Evolutionary conservation across 2,329 filamentous ascomycete genomes (phyloP), one percentile per base, ranked within the genome.

Genomic region (Alternaria conjuncta): DNA sequence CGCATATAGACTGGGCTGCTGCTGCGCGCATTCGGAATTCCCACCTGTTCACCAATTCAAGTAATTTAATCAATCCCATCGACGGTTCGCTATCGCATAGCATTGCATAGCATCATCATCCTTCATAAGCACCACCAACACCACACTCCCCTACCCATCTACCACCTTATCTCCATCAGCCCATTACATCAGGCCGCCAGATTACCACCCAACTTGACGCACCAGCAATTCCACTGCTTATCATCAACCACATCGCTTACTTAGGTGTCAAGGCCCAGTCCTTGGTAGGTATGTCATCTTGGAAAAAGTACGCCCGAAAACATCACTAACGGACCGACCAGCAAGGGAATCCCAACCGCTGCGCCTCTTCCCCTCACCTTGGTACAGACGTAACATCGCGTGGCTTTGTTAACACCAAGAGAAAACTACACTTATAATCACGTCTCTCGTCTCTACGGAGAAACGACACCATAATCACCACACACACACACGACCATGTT

Each of bases 401-500:
- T 53, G 49, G 49, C 49, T 53, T 25, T 36, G 30, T 41, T 41
- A 41, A 41, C n/a, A 18, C 36, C 30, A n/a, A 41, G 30, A 21
- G 20, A 23, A 25, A 13, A 5, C 12, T n/a, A 12, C 9, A 23
- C 28, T 36, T 53, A 32, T 32, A 36, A 41, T 25, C 20, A 8
- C n/a, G 13, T 36, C 20, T 23, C 12, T 23, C 32, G 5, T 23
- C 49, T 51, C 28, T 32, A 51, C 21, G 36, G 49, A 25, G 23
- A n/a, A 41, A 45, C 4, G 20, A 21, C 20, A 7, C 8, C 13
- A 18, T 13, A 15, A 41, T 41, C 28, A 53, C 30, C 28, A 53
- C 30, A n/a, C n/a, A n/a, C 10, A 46, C 61, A 46, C 10, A 46
- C 61, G 46, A 66, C 54, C 59, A 67, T 71, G 65, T 56, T 72